These are phyloP conservation scores for Euphorbia lathyris DNA, from an alignment of 345 rosid genomes.

Conservation along the genomic window DNA sequence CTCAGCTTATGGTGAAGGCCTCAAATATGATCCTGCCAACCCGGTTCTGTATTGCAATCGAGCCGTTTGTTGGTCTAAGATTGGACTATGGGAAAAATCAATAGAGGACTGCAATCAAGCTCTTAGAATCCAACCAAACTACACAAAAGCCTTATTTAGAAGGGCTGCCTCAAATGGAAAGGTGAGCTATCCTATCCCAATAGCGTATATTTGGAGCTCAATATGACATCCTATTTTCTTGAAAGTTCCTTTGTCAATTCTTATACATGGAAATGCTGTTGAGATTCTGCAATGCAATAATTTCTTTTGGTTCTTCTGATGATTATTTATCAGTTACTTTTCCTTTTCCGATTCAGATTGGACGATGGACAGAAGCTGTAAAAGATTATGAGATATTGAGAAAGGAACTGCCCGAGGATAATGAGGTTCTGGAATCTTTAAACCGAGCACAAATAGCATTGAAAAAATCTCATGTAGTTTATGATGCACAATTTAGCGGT, in stretches of 20 bases:
- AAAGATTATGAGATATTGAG: constrained; percentile 77
- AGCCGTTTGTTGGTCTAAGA: constrained; percentile 91
- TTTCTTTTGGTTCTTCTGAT: neutral
- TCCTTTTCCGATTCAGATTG: constrained; percentile 43
- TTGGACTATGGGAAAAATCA: constrained; percentile 78
- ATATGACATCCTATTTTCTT: too few relatives aligned
- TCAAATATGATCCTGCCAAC: constrained; percentile 72
- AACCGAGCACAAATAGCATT: constrained; percentile 80
- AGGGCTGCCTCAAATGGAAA: constrained; percentile 84
- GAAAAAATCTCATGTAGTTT: constrained; percentile 81
- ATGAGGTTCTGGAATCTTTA: constrained; percentile 73
- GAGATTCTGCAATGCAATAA: neutral
- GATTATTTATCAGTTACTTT: constrained; percentile 4
- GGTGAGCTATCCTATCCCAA: too few relatives aligned
- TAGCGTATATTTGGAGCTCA: too few relatives aligned
- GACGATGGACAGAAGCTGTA: constrained; percentile 86
- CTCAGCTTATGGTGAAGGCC: constrained; percentile 81
- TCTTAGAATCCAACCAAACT: constrained; percentile 60
- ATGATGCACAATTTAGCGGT: constrained; percentile 85
- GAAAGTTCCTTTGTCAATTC: constrained; percentile 6
- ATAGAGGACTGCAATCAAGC: constrained; percentile 81
- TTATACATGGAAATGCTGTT: constrained; percentile 1
- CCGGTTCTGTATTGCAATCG: constrained; percentile 71
- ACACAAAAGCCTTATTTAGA: constrained; percentile 70
- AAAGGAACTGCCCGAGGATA: constrained; percentile 70